A percentile compares a stretch with the other conserved stretches of the same genome.
These are phyloP conservation scores for Saturnispora sekii DNA, from an alignment of 805 yeast genomes.

Conservation along the genomic window DNA sequence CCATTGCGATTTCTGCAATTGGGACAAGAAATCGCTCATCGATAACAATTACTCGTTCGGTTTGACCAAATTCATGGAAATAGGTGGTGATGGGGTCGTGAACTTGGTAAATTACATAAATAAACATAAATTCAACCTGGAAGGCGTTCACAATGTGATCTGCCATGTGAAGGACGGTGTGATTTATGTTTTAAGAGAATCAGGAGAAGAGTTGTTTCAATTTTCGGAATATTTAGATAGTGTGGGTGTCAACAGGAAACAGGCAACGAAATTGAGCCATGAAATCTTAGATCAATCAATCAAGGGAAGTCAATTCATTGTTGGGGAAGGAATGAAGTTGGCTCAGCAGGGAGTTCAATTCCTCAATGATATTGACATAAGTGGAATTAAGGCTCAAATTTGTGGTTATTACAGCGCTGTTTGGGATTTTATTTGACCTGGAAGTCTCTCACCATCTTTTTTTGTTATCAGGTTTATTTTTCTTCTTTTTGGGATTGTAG, in stretches of 20 bases:
- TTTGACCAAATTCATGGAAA: background rate
- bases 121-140: background rate
- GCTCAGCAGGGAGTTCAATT: background rate
- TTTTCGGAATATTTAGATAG: background rate
- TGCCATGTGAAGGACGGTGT: background rate
- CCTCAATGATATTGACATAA: background rate
- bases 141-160: background rate
- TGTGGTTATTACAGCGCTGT: too few species aligned
- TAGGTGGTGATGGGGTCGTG: background rate
- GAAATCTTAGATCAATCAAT: background rate
- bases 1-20: conserved; percentile 1
- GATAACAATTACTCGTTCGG: too few species aligned
- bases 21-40: background rate
- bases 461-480: too few species aligned
- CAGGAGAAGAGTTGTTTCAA: background rate
- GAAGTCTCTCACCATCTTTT: too few species aligned
- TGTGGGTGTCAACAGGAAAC: background rate
- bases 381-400: background rate
- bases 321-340: background rate
- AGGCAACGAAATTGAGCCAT: background rate
- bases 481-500: too few species aligned
- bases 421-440: too few species aligned
- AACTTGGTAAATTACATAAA: background rate
- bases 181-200: background rate
- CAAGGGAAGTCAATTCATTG: background rate